Base-by-base conservation (phyloP, 495 filamentous ascomycete species). In the Sphaerosporella brunnea region DNA sequence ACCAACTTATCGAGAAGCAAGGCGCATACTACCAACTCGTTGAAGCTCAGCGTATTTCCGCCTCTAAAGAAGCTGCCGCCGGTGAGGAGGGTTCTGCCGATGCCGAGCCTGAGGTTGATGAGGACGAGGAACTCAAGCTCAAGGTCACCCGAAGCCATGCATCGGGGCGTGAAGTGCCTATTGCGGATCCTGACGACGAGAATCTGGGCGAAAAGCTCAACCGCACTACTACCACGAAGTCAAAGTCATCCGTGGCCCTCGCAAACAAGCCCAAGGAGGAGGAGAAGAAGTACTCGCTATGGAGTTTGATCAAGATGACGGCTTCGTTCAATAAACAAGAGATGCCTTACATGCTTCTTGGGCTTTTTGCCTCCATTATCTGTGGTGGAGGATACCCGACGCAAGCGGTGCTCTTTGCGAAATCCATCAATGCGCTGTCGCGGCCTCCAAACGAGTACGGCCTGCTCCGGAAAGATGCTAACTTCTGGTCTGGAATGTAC, bases 401-500 rank as follows among this genome's bases (percentile, higher is more conserved):
- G 2, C 86, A 94, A 62, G 76, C 85, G 16, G 78, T 95, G 51
- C 80, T 96, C 61, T 93, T 94, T 53, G 81, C 84, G 52, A 93
- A 93, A 61, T 73, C 81, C 21, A 87, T 97, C 63, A 73, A 69
- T 23, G 67, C 81, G 0, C 64, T 86, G 10, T 73, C 78, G 1
- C 61, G 68, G 3, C 75, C 70, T 10, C 54, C 55, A 11, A 48
- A 34, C 3, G 28, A 65, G 55, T 73, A 63, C 49, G 68, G 30
- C 35, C 61, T 69, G 50, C 62, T 92, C 30, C 71, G 78, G 40
- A 68, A 70, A 2, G 75, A 82, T 35, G 75, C 75, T 35, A 75
- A 90, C 52, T 96, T 95, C 63, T 97, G 90, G 88, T 76, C 74
- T 28, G 62, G 78, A 48, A 94, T 97, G 86, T 97, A 90, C 62